These are phyloP conservation scores for Nepenthes alata DNA, from an alignment of 179 eudicot species.

Conservation along the genomic window DNA sequence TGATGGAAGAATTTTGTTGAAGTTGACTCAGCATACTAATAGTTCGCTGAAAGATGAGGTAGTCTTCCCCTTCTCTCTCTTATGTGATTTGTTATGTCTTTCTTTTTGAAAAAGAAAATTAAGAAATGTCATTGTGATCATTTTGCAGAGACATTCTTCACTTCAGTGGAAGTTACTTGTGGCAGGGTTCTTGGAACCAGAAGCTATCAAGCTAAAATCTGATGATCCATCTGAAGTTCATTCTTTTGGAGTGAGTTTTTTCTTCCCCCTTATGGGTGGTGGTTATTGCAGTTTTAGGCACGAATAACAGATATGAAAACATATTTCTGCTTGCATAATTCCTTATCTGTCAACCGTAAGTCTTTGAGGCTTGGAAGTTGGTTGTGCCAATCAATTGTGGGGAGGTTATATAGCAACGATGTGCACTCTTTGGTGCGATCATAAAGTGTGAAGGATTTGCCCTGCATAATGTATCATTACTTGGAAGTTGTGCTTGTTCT, in stretches of 20 bases:
- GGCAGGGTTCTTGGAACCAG: slow-evolving; percentile 64
- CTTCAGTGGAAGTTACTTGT: slow-evolving; percentile 57
- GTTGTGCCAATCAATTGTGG: too few species aligned
- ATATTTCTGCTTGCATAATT: too few species aligned
- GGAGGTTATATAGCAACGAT: too few species aligned
- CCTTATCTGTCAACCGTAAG: too few species aligned
- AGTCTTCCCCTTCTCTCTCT: not conserved
- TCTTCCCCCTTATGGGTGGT: too few species aligned
- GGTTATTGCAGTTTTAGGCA: too few species aligned
- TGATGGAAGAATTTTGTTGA: slow-evolving; percentile 40
- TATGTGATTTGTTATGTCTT: not conserved
- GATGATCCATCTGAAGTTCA: slow-evolving; percentile 22
- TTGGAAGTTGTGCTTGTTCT: too few species aligned
- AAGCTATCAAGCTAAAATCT: slow-evolving; percentile 20
- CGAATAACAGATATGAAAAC: too few species aligned
- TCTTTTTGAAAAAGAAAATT: not conserved
- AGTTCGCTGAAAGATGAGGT: not conserved
- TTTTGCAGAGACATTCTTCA: slow-evolving; percentile 40
- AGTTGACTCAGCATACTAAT: not conserved
- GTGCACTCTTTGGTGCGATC: too few species aligned
- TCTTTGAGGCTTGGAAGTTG: too few species aligned
- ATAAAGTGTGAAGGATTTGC: too few species aligned
- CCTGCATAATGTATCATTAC: too few species aligned
- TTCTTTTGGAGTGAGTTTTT: slow-evolving; percentile 35
- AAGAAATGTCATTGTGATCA: slow-evolving; percentile 2